Conservation (phyloP, 208 protist species). For the Tritrichomonas foetus region DNA sequence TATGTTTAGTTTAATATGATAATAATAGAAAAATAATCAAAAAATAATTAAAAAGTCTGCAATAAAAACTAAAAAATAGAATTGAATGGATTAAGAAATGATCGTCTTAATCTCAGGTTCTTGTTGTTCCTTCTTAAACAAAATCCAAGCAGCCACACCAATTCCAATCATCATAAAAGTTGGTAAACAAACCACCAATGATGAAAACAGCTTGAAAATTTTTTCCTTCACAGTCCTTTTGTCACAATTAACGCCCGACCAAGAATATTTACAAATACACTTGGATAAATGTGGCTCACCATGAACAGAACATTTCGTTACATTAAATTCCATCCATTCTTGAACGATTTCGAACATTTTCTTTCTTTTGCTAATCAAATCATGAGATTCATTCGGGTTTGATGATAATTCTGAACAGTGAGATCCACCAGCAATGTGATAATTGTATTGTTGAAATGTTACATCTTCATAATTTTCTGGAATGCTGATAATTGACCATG, state of each 20-base stretch:
- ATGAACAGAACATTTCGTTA: not conserved
- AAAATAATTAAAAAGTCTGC: too few relatives aligned
- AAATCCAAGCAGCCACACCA: not conserved
- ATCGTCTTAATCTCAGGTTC: conserved; percentile 22
- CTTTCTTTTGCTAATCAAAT: not conserved
- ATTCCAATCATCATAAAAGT: not conserved
- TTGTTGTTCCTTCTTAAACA: not conserved
- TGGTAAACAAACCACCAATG: not conserved
- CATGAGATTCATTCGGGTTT: not conserved
- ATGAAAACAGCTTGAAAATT: not conserved
- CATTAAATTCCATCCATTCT: not conserved
- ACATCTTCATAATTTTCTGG: not conserved
- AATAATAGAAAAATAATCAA: too few relatives aligned
- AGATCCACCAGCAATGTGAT: not conserved
- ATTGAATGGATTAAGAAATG: too few relatives aligned
- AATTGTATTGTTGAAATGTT: not conserved
- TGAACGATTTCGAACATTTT: not conserved
- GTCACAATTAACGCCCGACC: not conserved
- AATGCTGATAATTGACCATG: not conserved
- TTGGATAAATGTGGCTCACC: not conserved
- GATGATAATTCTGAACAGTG: not conserved
- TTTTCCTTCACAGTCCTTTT: too few relatives aligned
- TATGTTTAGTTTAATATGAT: too few relatives aligned
- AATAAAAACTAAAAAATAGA: too few relatives aligned
- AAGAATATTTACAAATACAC: not conserved